These are phyloP conservation scores for Diaporthe humulicola DNA, from an alignment of 2,329 filamentous ascomycete species.

Conservation along the genomic window DNA sequence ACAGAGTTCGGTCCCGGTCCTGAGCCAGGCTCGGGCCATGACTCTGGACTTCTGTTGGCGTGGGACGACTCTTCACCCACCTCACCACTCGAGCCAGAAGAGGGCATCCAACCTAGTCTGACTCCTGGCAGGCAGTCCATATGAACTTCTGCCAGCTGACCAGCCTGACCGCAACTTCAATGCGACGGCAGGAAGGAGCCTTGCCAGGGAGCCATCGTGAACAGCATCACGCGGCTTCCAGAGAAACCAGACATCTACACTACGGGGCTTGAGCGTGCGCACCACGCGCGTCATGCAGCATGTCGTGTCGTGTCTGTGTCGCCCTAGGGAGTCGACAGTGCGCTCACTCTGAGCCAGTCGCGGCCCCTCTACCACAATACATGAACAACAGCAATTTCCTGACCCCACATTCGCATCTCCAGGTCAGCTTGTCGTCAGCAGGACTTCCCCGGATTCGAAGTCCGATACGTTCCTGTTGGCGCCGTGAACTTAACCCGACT, in stretches of 20 bases:
- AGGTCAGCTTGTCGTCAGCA: constrained; percentile 8
- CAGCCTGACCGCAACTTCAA: constrained; percentile 25
- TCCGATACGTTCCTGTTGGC: background rate
- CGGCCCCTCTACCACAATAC: constrained; percentile 9
- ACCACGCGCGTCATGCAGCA: constrained; percentile 17
- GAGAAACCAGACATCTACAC: background rate
- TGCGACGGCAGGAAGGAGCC: background rate
- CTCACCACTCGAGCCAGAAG: background rate
- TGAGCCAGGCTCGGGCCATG: background rate
- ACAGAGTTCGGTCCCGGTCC: too few species aligned
- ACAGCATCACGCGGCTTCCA: constrained; percentile 10
- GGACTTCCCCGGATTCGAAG: background rate
- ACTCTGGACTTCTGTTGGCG: background rate
- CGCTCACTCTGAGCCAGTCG: constrained; percentile 25
- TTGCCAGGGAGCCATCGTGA: background rate
- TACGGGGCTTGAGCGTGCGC: constrained; percentile 12
- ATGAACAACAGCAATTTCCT: constrained; percentile 31
- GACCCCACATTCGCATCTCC: constrained; percentile 6
- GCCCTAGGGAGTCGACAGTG: constrained; percentile 3
- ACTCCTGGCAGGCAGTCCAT: constrained; percentile 21
- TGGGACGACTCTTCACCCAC: background rate
- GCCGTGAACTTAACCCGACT: constrained; percentile 8
- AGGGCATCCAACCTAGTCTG: background rate
- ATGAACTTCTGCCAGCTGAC: constrained; percentile 3
- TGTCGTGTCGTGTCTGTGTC: constrained; percentile 19